Conservation (phyloP, 352 stramenopile species). For the Globisporangium heterothallicum region DNA sequence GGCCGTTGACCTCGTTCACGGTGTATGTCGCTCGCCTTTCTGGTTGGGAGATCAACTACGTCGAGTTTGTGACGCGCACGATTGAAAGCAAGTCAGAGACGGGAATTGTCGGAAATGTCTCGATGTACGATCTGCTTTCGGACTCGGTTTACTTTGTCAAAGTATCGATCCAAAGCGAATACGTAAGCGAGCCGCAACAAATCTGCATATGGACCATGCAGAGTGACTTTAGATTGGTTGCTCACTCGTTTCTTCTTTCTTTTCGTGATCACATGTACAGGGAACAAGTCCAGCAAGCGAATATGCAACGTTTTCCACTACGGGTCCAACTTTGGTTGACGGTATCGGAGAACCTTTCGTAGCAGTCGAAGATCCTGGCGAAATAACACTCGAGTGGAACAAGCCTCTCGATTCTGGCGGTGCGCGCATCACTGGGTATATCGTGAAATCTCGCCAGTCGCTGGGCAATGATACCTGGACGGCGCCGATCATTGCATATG, state of each 20-base stretch:
- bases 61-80: constrained; percentile 7
- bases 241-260: not conserved
- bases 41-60: constrained; percentile 12
- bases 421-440: constrained; percentile 38
- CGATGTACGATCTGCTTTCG: constrained; percentile 25
- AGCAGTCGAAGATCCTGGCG: constrained; percentile 33
- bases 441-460: constrained; percentile 20
- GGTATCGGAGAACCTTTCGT: constrained; percentile 23
- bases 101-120: constrained; percentile 17
- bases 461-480: constrained; percentile 31
- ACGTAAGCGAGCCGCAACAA: constrained; percentile 7
- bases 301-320: constrained; percentile 24
- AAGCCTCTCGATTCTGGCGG: constrained; percentile 37
- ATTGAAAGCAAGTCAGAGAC: constrained; percentile 10
- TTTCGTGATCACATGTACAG: constrained; percentile 18
- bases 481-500: constrained; percentile 24
- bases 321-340: constrained; percentile 18
- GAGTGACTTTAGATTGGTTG: not conserved
- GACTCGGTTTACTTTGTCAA: constrained; percentile 31
- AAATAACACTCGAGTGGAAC: constrained; percentile 37
- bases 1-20: constrained; percentile 14
- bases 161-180: constrained; percentile 15
- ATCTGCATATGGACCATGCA: not conserved
- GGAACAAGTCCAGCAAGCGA: constrained; percentile 26
- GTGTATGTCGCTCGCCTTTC: constrained; percentile 28